A percentile compares a stretch with the other conserved stretches of the same genome.
phyloP scores from a whole-genome alignment of 805 yeast genomes.

The Ogataea degrootiae region DNA sequence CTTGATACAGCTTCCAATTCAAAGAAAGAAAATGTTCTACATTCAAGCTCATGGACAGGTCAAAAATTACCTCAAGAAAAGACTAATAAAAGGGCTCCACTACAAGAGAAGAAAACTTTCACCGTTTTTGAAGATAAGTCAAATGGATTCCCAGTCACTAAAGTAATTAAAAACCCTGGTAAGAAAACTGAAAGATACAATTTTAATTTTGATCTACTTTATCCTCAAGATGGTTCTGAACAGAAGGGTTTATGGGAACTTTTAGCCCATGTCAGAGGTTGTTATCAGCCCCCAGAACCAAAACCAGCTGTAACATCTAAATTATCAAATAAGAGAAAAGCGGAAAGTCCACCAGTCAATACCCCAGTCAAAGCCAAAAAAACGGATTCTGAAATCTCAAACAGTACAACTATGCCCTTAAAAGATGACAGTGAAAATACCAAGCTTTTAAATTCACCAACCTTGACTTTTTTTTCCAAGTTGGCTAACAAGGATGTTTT shows the following conservation, averaged over 20 bases:
- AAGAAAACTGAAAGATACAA: slow-evolving; percentile 56
- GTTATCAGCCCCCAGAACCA: slow-evolving; percentile 2
- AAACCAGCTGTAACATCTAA: no score
- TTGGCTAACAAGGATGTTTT: slow-evolving; percentile 71
- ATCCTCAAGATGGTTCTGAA: slow-evolving; percentile 40
- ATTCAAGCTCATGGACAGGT: slow-evolving; percentile 60
- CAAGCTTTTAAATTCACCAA: slow-evolving; percentile 55
- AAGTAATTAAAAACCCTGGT: slow-evolving; percentile 50
- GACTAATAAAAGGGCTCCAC: not conserved
- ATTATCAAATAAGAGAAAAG: slow-evolving; percentile 8
- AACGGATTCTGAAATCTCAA: not conserved
- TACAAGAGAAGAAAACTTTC: slow-evolving; percentile 11
- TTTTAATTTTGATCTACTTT: slow-evolving; percentile 55
- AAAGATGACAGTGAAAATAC: slow-evolving; percentile 14
- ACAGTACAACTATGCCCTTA: slow-evolving; percentile 1
- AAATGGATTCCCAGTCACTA: slow-evolving; percentile 38
- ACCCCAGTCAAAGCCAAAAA: slow-evolving; percentile 7
- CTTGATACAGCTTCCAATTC: slow-evolving; percentile 46
- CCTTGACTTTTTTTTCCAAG: slow-evolving; percentile 71
- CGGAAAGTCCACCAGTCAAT: not conserved
- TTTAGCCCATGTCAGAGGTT: slow-evolving; percentile 45
- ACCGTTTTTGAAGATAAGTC: slow-evolving; percentile 37
- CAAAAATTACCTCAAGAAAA: slow-evolving; percentile 46
- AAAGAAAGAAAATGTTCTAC: slow-evolving; percentile 58
- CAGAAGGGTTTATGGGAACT: slow-evolving; percentile 43